Conservation (phyloP, 805 yeast genomes). For the Vanderwaltozyma tropicalis region DNA sequence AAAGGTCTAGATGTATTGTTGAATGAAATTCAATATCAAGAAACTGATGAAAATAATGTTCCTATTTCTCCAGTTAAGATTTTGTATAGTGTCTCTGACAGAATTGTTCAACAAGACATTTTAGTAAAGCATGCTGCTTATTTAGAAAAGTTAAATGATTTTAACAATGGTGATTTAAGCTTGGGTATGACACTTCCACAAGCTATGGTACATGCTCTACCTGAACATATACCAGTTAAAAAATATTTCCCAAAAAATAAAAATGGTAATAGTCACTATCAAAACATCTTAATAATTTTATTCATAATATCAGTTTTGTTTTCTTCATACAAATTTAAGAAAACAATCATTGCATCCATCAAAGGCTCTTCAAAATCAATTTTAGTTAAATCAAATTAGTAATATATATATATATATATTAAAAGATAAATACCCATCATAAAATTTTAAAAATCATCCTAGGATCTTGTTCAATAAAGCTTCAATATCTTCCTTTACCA, state of each 20-base stretch:
- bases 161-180: constrained; percentile 17
- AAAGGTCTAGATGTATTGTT: constrained; percentile 54
- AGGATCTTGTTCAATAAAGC: constrained; percentile 11
- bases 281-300: neutral
- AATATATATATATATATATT: too few relatives aligned
- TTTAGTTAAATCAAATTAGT: neutral
- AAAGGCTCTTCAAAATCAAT: constrained; percentile 2
- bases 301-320: neutral
- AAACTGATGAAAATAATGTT: constrained; percentile 28
- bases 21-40: constrained; percentile 46
- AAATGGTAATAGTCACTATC: neutral
- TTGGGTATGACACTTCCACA: constrained; percentile 14
- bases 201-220: constrained; percentile 1
- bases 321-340: neutral
- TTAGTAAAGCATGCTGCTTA: constrained; percentile 12
- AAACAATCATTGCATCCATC: neutral
- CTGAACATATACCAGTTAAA: neutral
- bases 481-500: constrained; percentile 31
- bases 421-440: too few relatives aligned
- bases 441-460: neutral
- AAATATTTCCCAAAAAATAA: neutral
- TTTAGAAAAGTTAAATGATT: constrained; percentile 9
- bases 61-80: constrained; percentile 28
- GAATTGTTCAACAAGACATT: constrained; percentile 7
- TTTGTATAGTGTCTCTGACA: constrained; percentile 22